Conservation (phyloP, 768 basidiomycete genomes). For the Mycena olivaceomarginata region DNA sequence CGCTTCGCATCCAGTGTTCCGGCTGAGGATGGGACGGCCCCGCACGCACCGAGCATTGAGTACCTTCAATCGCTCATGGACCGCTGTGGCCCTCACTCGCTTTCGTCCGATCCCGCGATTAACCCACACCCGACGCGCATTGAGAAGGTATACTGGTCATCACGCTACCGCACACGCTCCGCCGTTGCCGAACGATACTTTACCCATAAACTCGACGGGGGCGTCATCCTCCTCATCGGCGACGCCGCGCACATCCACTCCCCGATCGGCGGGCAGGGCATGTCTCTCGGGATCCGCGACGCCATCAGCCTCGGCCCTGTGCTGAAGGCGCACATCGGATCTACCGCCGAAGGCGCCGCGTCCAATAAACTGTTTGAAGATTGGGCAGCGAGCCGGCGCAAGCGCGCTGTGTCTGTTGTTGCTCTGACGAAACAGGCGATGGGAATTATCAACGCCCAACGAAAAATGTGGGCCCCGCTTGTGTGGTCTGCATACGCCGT, state of each 20-base stretch:
- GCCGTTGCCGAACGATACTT: conserved; percentile 65
- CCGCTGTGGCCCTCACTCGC: conserved; percentile 54
- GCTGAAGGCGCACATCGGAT: conserved; percentile 48
- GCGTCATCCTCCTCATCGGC: conserved; percentile 53
- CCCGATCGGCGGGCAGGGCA: conserved; percentile 73
- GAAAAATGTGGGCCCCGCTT: not conserved
- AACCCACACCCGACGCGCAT: conserved; percentile 58
- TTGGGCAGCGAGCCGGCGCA: conserved; percentile 59
- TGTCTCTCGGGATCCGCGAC: conserved; percentile 77
- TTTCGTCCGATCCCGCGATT: conserved; percentile 58
- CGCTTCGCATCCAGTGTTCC: conserved; percentile 66
- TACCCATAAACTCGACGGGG: conserved; percentile 47
- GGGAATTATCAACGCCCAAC: conserved; percentile 42
- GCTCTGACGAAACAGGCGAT: conserved; percentile 60
- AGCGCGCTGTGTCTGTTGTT: conserved; percentile 66
- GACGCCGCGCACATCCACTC: conserved; percentile 75
- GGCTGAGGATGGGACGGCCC: not conserved
- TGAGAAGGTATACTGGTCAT: conserved; percentile 64
- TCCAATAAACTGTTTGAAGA: conserved; percentile 56
- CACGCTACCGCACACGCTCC: conserved; percentile 66
- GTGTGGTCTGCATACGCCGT: not conserved
- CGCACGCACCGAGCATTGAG: conserved; percentile 46
- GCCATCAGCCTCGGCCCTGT: conserved; percentile 67
- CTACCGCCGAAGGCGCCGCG: conserved; percentile 7
- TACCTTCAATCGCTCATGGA: conserved; percentile 68